Evolutionary conservation across 208 protist species (phyloP).

Genomic region (Trypanosoma brucei): DNA sequence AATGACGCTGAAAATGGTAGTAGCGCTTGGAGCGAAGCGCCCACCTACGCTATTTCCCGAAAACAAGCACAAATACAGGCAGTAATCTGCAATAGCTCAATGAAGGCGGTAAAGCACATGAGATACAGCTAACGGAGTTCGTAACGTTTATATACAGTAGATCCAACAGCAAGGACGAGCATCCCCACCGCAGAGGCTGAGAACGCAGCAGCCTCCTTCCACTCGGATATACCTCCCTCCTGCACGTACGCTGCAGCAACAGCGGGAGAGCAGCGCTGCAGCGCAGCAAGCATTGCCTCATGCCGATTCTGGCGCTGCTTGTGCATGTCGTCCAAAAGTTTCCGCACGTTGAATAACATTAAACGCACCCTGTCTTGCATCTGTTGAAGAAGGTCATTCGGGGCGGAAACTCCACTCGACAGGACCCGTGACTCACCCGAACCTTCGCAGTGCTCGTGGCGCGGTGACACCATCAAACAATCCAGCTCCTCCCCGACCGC

Average conservation of each 20-base stretch:
- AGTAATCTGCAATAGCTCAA: neutral
- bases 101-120: neutral
- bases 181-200: conserved; percentile 1
- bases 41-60: neutral
- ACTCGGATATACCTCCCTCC: neutral
- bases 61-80: neutral
- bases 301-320: neutral
- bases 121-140: conserved; percentile 1
- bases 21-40: no score
- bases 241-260: conserved; percentile 1
- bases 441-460: neutral
- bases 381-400: neutral
- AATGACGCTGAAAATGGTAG: no score
- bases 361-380: neutral
- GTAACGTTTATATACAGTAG: conserved; percentile 18
- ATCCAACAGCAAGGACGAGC: conserved; percentile 2
- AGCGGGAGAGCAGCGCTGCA: conserved; percentile 1
- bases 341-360: neutral
- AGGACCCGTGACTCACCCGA: neutral
- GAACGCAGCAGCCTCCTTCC: conserved; percentile 3
- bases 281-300: neutral
- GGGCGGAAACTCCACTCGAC: neutral
- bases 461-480: neutral
- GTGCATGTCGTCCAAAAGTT: neutral
- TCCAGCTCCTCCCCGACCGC: neutral